These are phyloP conservation scores for Ophiosphaerella korrae DNA, from an alignment of 2,329 filamentous ascomycete genomes.

Conservation along the genomic window DNA sequence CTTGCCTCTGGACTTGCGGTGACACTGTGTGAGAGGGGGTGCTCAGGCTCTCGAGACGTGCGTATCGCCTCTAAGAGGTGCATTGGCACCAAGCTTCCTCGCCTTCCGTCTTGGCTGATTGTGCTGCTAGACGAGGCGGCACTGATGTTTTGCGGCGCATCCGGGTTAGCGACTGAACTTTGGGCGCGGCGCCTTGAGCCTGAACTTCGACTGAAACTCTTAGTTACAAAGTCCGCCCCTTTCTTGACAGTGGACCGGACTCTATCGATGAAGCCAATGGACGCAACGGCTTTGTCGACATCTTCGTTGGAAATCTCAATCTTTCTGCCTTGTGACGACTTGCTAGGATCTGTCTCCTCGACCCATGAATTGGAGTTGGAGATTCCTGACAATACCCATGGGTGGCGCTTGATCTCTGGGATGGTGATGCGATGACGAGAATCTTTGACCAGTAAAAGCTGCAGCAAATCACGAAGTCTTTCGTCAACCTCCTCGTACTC, in stretches of 20 bases:
- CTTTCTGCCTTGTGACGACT: slow-evolving; percentile 76
- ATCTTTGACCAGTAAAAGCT: slow-evolving; percentile 83
- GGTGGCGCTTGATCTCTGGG: slow-evolving; percentile 89
- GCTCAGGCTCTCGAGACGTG: slow-evolving; percentile 62
- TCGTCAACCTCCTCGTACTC: slow-evolving; percentile 86
- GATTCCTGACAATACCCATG: slow-evolving; percentile 84
- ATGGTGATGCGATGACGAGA: slow-evolving; percentile 86
- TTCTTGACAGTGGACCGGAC: slow-evolving; percentile 73
- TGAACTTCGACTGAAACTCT: slow-evolving; percentile 37
- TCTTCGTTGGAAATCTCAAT: slow-evolving; percentile 95
- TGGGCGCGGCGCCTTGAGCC: slow-evolving; percentile 60
- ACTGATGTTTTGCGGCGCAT: slow-evolving; percentile 59
- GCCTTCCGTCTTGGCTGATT: slow-evolving; percentile 60
- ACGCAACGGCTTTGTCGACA: slow-evolving; percentile 86
- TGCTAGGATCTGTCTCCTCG: slow-evolving; percentile 88
- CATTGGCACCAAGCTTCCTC: slow-evolving; percentile 63
- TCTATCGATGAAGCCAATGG: slow-evolving; percentile 83
- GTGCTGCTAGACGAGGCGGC: slow-evolving; percentile 60
- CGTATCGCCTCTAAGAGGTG: slow-evolving; percentile 61
- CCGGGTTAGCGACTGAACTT: slow-evolving; percentile 61
- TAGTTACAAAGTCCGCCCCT: slow-evolving; percentile 32
- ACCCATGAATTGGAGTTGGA: slow-evolving; percentile 79
- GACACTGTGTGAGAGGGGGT: slow-evolving; percentile 76
- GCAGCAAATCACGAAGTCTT: slow-evolving; percentile 76
- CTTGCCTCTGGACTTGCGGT: slow-evolving; percentile 68